Conservation (phyloP, 441 rosid genomes). For the Gossypium gossypioides region DNA sequence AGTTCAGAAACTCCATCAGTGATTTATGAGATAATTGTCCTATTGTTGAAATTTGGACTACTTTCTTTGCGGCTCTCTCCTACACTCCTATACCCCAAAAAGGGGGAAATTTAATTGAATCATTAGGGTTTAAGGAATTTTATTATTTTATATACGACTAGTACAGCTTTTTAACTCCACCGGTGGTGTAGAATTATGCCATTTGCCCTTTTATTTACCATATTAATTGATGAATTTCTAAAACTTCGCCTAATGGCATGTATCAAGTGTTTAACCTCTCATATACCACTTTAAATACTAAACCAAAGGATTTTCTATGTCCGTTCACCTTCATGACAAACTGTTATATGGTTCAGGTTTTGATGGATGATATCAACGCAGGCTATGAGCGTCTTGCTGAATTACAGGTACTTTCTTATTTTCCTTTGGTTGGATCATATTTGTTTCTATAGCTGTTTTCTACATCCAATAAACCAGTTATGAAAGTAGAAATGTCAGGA, state of each 20-base stretch:
- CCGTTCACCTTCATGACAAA: conserved; percentile 9
- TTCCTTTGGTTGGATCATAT: not conserved
- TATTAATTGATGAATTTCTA: not conserved
- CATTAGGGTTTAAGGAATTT: not conserved
- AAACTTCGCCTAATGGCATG: not conserved
- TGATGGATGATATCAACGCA: conserved; percentile 78
- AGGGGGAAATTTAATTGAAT: not conserved
- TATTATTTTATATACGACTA: not conserved
- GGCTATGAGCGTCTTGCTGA: conserved; percentile 90
- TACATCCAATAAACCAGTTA: not conserved
- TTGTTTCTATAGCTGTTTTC: not conserved
- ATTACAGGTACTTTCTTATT: conserved; percentile 45
- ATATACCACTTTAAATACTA: not conserved
- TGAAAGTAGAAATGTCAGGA: too few relatives aligned
- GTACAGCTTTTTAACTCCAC: not conserved
- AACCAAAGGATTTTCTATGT: not conserved
- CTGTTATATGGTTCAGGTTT: conserved; percentile 42
- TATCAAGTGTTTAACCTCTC: not conserved
- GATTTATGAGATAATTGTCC: not conserved
- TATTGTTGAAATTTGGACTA: not conserved
- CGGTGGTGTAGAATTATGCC: not conserved
- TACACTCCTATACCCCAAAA: not conserved
- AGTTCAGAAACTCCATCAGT: not conserved
- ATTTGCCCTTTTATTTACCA: not conserved
- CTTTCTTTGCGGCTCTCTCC: not conserved